phyloP scores from a whole-genome alignment of 345 rosid species.

The Triadica sebifera region DNA sequence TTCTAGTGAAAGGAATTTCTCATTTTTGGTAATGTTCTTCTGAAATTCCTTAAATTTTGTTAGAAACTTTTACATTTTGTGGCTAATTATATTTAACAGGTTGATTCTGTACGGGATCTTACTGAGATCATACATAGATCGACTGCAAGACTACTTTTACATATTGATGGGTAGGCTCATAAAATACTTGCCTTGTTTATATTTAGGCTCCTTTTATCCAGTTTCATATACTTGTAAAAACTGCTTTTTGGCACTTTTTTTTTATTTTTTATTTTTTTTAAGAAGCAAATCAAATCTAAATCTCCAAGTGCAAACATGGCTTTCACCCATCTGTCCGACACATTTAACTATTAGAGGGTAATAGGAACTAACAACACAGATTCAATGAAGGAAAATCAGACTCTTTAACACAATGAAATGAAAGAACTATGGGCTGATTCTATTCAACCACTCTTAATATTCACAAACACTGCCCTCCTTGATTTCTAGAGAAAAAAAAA shows the following conservation, averaged over 20 bases:
- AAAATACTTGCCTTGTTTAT: not conserved
- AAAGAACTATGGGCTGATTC: no score
- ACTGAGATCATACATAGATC: constrained; percentile 74
- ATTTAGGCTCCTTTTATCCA: not conserved
- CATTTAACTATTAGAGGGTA: no score
- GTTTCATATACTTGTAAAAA: not conserved
- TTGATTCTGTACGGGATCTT: constrained; percentile 82
- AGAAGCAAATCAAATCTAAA: no score
- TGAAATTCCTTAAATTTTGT: not conserved
- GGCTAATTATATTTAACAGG: constrained; percentile 48
- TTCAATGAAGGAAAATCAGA: no score
- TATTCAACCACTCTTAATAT: no score
- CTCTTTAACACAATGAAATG: no score
- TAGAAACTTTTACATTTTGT: not conserved
- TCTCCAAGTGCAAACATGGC: no score
- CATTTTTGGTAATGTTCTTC: no score
- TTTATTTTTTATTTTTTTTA: not conserved
- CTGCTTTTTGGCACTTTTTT: not conserved
- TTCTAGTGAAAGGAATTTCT: not conserved
- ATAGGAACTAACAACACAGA: no score
- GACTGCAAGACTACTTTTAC: constrained; percentile 85
- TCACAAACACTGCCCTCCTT: no score
- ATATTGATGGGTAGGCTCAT: constrained; percentile 76
- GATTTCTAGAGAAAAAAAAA: no score
- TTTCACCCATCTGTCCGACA: no score